phyloP scores from a whole-genome alignment of 805 yeast genomes.

The Sugiyamaella chiloensis region DNA sequence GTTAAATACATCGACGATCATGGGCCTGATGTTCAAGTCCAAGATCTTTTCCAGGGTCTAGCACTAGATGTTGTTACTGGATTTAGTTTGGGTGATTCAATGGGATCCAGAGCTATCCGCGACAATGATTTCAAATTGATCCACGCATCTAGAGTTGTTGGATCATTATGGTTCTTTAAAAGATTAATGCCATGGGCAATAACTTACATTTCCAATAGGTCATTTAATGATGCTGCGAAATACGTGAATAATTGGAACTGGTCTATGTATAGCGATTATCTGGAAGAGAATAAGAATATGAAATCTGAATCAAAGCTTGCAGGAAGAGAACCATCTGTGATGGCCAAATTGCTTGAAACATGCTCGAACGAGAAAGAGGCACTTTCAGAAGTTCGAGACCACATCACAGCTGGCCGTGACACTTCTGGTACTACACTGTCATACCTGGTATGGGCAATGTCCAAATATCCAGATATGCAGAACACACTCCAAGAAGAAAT shows the following conservation, averaged over 20 bases:
- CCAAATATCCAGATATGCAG: constrained; percentile 51
- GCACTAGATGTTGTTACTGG: constrained; percentile 69
- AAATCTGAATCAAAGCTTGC: not conserved
- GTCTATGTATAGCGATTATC: constrained; percentile 29
- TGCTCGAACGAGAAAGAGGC: constrained; percentile 34
- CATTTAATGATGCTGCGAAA: constrained; percentile 25
- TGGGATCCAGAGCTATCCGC: constrained; percentile 45
- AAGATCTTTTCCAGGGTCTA: constrained; percentile 60
- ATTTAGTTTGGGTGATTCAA: constrained; percentile 53
- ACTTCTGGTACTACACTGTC: constrained; percentile 68
- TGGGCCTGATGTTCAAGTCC: constrained; percentile 46
- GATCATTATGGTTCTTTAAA: constrained; percentile 64
- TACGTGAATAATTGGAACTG: constrained; percentile 52
- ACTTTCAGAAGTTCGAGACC: constrained; percentile 55
- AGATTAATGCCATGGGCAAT: constrained; percentile 48
- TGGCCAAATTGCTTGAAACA: constrained; percentile 23
- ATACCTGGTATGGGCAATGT: constrained; percentile 56
- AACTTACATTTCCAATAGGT: not conserved
- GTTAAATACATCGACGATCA: constrained; percentile 26
- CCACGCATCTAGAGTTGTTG: constrained; percentile 45
- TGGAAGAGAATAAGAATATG: constrained; percentile 16
- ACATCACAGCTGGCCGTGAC: constrained; percentile 74
- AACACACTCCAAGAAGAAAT: constrained; percentile 47
- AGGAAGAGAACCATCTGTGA: constrained; percentile 6
- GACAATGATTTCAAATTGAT: constrained; percentile 40